Evolutionary conservation across 345 rosid species (phyloP), one percentile per base, ranked within the genome.

Genomic region (Physaria fendleri): DNA sequence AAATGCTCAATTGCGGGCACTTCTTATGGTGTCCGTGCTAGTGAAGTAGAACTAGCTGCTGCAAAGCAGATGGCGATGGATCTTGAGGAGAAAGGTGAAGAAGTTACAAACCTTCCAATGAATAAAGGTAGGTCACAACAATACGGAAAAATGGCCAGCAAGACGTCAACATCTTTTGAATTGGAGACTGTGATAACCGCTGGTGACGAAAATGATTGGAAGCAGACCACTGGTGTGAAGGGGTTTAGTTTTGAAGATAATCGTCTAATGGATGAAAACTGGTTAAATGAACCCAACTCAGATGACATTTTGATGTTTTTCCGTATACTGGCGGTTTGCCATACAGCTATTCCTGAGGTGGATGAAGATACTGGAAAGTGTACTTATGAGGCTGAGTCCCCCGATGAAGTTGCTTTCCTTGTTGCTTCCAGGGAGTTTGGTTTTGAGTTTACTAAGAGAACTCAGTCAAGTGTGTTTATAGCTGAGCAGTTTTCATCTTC

Each of bases 351-450:
- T 40, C 92, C 90, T 11, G 63, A 76, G 62, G 74, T 62, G 44
- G 82, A 79, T 47, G 87, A 78, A 58, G 62, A 61, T 28, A 72
- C 59, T 12, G 78, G 73, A 5, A 79, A 74, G 76, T 64, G 76
- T 40, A 83, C 65, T 21, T 89, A 83, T 37, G 96, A 89, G 74
- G 96, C 96, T 29, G 96, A 89, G 63, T 89, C 96, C 13, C 96
- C 94, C 2, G 94, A 89, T 57, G 96, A 89, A 73, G 87, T 74
- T 14, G 67, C 89, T 43, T 89, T 89, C 71, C 72, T 89, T 39
- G 73, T 84, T 48, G 84, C 96, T 11, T 70, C 96, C 11, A 74
- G 74, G 65, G 96, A 89, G 73, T 82, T 89, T 41, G 94, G 91
- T 15, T 76, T 83, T 64, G 80, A 82, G 42, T 85, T 85, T 61